These are phyloP conservation scores for Xylaria sp. DNA, from an alignment of 2,329 filamentous ascomycete genomes.

Conservation along the genomic window DNA sequence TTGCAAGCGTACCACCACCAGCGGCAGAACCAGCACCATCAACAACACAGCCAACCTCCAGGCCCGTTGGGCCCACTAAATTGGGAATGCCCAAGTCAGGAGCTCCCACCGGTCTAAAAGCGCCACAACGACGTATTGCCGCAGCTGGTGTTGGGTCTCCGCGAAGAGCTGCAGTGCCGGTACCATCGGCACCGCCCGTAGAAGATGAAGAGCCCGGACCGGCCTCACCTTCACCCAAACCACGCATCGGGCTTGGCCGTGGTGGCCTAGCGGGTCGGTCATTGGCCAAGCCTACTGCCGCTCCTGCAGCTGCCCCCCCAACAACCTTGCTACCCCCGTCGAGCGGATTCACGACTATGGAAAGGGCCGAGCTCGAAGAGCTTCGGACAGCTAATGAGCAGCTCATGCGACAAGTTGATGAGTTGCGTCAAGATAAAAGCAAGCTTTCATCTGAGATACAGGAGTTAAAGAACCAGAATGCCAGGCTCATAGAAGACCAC, in stretches of 20 bases:
- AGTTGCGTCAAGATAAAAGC: conserved; percentile 81
- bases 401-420: conserved; percentile 78
- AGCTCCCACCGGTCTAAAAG: conserved; percentile 67
- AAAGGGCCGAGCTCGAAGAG: conserved; percentile 92
- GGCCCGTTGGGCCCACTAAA: conserved; percentile 59
- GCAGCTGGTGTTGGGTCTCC: conserved; percentile 63
- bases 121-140: conserved; percentile 66
- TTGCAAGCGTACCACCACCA: conserved; percentile 52
- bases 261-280: conserved; percentile 88
- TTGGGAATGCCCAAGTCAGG: conserved; percentile 65
- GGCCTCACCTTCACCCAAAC: conserved; percentile 64
- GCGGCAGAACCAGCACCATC: conserved; percentile 63
- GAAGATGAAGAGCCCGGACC: conserved; percentile 66
- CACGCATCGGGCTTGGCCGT: conserved; percentile 74
- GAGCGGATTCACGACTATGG: conserved; percentile 78
- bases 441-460: conserved; percentile 88
- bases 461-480: conserved; percentile 96
- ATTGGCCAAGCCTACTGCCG: conserved; percentile 75
- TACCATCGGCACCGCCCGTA: conserved; percentile 58
- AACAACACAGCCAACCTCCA: conserved; percentile 67
- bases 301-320: conserved; percentile 59
- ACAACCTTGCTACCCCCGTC: conserved; percentile 67
- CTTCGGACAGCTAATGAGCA: conserved; percentile 85
- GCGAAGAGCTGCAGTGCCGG: conserved; percentile 58
- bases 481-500: conserved; percentile 95